These are phyloP conservation scores for Alternaria gaisen DNA, from an alignment of 2,329 filamentous ascomycete genomes.

Conservation along the genomic window DNA sequence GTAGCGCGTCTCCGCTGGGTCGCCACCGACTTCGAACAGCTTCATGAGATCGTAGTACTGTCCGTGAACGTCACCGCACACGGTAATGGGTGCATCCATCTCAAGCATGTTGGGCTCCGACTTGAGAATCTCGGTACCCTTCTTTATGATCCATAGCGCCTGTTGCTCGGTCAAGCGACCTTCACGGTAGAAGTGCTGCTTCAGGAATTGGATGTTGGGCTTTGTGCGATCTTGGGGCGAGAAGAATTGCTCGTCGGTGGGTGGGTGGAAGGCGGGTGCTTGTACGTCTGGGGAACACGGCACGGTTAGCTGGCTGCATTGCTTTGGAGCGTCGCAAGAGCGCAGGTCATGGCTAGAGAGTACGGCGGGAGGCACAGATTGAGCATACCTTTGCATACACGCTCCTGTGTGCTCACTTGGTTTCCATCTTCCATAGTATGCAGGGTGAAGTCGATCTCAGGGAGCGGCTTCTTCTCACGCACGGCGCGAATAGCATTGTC, in stretches of 20 bases:
- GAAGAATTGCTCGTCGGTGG: slow-evolving; percentile 93
- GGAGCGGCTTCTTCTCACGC: slow-evolving; percentile 91
- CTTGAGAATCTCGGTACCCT: slow-evolving; percentile 86
- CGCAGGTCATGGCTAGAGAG: slow-evolving; percentile 6
- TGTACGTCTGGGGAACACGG: slow-evolving; percentile 78
- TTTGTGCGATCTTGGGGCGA: slow-evolving; percentile 85
- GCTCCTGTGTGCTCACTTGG: slow-evolving; percentile 93
- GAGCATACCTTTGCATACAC: slow-evolving; percentile 92
- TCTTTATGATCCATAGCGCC: slow-evolving; percentile 91
- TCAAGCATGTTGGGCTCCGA: slow-evolving; percentile 94
- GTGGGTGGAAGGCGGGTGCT: slow-evolving; percentile 91
- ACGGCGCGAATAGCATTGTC: slow-evolving; percentile 94
- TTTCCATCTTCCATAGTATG: slow-evolving; percentile 98
- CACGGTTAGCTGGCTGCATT: slow-evolving; percentile 38
- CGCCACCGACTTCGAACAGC: slow-evolving; percentile 96
- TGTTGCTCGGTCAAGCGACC: slow-evolving; percentile 97
- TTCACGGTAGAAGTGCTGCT: slow-evolving; percentile 98
- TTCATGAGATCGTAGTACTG: slow-evolving; percentile 99
- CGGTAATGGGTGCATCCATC: slow-evolving; percentile 99
- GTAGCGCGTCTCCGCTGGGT: slow-evolving; percentile 95
- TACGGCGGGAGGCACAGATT: slow-evolving; percentile 5
- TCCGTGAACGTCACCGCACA: slow-evolving; percentile 97
- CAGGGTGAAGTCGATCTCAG: slow-evolving; percentile 98
- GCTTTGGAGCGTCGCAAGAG: slow-evolving; percentile 10
- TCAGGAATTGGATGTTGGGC: slow-evolving; percentile 92